These are phyloP conservation scores for Smittium mucronatum DNA, from an alignment of 371 early-diverging fungal genomes.

Conservation along the genomic window DNA sequence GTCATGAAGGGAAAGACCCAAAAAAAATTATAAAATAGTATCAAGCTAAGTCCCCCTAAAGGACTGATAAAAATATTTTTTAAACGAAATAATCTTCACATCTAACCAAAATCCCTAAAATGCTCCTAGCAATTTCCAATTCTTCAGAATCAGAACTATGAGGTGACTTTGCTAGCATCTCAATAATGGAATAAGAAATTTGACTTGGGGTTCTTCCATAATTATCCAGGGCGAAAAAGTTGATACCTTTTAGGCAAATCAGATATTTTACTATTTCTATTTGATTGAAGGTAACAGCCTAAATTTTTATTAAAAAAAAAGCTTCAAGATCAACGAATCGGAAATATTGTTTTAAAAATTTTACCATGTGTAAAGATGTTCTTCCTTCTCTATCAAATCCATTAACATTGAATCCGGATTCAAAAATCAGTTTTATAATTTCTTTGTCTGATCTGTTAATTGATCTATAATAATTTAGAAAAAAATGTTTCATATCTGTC, in stretches of 20 bases:
- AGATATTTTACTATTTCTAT: neutral
- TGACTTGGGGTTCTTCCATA: neutral
- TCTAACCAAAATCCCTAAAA: neutral
- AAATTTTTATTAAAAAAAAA: neutral
- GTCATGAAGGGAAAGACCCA: neutral
- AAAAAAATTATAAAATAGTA: neutral
- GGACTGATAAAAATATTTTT: neutral
- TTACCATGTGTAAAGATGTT: conserved; percentile 46
- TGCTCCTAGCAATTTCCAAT: neutral
- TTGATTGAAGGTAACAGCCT: neutral
- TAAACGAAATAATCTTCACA: neutral
- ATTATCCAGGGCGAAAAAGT: neutral
- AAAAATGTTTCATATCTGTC: neutral
- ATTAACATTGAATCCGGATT: conserved; percentile 46
- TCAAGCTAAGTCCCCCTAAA: neutral
- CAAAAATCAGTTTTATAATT: conserved; percentile 36
- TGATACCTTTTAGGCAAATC: neutral
- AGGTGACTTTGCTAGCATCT: neutral
- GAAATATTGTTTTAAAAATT: conserved; percentile 22
- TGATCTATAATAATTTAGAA: conserved; percentile 30
- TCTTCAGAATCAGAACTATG: neutral
- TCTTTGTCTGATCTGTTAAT: conserved; percentile 40
- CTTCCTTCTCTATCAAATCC: conserved; percentile 38
- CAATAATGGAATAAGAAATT: neutral
- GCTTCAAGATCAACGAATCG: neutral